phyloP scores from a whole-genome alignment of 169 alveolate genomes.

The Eimeria maxima region DNA sequence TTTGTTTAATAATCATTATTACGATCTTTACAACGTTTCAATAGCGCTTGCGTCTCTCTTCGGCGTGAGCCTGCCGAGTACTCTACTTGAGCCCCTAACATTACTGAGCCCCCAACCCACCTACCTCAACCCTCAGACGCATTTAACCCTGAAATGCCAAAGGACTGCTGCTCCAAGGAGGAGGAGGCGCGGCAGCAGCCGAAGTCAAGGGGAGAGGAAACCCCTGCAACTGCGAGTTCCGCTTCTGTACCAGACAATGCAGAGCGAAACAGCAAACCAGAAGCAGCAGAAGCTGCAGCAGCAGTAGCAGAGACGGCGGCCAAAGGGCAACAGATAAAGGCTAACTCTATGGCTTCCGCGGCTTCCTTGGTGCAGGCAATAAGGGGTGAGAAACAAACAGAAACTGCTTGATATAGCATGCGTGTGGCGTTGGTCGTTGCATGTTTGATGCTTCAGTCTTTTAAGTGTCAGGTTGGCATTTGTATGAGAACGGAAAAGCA shows the following conservation, averaged over 20 bases:
- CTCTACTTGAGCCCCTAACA: neutral
- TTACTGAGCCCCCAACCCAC: neutral
- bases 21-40: neutral
- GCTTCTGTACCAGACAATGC: neutral
- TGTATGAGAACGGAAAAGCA: neutral
- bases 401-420: neutral
- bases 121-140: neutral
- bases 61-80: neutral
- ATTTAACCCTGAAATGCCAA: constrained; percentile 7
- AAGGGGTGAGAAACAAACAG: neutral
- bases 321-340: neutral
- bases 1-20: neutral
- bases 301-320: neutral
- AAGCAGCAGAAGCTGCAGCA: neutral
- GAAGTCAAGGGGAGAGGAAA: constrained; percentile 1
- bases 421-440: neutral
- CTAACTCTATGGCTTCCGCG: neutral
- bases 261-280: neutral
- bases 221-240: neutral
- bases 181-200: constrained; percentile 28
- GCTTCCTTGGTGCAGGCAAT: neutral
- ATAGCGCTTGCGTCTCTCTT: neutral
- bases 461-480: neutral
- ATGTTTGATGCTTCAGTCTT: neutral
- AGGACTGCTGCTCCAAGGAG: constrained; percentile 11